These are phyloP conservation scores for Truncatella angustata DNA, from an alignment of 2,329 filamentous ascomycete species.

Conservation along the genomic window DNA sequence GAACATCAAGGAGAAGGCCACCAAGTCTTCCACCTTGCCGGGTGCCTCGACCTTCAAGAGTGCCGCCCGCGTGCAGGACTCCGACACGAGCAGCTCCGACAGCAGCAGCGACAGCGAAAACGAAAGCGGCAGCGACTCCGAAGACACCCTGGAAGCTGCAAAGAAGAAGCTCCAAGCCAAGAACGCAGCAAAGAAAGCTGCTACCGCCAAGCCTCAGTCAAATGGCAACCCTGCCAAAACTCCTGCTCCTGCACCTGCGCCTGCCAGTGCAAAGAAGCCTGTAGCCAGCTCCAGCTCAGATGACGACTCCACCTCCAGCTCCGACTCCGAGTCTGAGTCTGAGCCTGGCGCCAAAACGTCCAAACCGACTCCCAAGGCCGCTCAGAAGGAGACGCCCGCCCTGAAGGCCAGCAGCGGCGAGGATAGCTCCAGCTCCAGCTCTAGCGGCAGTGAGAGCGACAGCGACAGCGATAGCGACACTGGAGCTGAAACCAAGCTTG, in stretches of 20 bases:
- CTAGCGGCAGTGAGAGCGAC: conserved; percentile 6
- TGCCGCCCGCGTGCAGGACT: conserved; percentile 16
- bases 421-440: neutral
- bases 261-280: conserved; percentile 21
- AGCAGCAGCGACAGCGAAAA: conserved; percentile 34
- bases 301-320: neutral
- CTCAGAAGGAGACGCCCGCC: too few species aligned
- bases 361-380: neutral
- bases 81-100: conserved; percentile 1
- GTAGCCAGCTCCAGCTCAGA: conserved; percentile 10
- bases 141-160: conserved; percentile 27
- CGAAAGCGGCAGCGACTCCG: conserved; percentile 31
- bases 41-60: conserved; percentile 15
- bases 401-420: neutral
- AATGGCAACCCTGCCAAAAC: conserved; percentile 19
- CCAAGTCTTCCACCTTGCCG: conserved; percentile 12
- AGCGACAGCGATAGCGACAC: conserved; percentile 10
- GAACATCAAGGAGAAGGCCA: conserved; percentile 22
- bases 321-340: conserved; percentile 12
- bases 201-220: conserved; percentile 16
- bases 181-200: conserved; percentile 29
- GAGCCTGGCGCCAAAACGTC: neutral
- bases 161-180: conserved; percentile 32
- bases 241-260: too few species aligned
- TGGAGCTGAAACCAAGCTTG: conserved; percentile 8